These are phyloP conservation scores for Coniosporium apollinis DNA, from an alignment of 495 filamentous ascomycete species.

Conservation along the genomic window DNA sequence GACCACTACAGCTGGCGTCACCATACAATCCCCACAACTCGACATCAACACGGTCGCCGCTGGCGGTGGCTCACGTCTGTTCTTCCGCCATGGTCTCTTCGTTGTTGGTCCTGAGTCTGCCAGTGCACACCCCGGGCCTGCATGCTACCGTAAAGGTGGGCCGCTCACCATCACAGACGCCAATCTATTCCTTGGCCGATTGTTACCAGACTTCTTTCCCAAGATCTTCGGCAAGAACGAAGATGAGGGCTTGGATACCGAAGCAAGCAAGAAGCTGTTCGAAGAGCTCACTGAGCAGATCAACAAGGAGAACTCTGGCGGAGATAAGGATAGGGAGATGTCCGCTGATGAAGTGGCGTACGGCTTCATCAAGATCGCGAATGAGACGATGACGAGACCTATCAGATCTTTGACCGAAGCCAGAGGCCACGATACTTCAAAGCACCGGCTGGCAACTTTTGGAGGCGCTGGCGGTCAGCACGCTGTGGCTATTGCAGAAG, in stretches of 20 bases:
- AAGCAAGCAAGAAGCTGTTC: conserved; percentile 62
- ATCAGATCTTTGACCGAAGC: conserved; percentile 88
- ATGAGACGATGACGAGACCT: conserved; percentile 88
- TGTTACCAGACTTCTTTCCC: conserved; percentile 90
- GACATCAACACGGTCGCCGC: conserved; percentile 98
- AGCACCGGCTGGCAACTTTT: conserved; percentile 79
- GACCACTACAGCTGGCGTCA: conserved; percentile 88
- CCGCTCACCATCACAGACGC: conserved; percentile 89
- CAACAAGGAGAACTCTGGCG: conserved; percentile 39
- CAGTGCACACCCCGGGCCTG: conserved; percentile 82
- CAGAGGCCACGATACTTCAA: conserved; percentile 80
- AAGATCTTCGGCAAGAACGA: conserved; percentile 93
- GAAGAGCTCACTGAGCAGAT: conserved; percentile 62
- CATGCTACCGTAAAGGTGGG: conserved; percentile 88
- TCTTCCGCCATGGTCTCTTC: conserved; percentile 84
- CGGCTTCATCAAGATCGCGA: conserved; percentile 82
- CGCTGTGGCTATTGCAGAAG: conserved; percentile 85
- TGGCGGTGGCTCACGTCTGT: conserved; percentile 77
- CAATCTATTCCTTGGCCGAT: conserved; percentile 73
- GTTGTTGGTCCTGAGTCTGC: conserved; percentile 94
- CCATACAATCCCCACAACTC: conserved; percentile 85
- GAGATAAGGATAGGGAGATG: conserved; percentile 48
- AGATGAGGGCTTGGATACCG: conserved; percentile 65
- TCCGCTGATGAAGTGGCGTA: conserved; percentile 77
- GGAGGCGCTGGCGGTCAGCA: conserved; percentile 94